These are phyloP conservation scores for Lasiodiplodia sp. DNA, from an alignment of 2,329 filamentous ascomycete species.

Conservation along the genomic window DNA sequence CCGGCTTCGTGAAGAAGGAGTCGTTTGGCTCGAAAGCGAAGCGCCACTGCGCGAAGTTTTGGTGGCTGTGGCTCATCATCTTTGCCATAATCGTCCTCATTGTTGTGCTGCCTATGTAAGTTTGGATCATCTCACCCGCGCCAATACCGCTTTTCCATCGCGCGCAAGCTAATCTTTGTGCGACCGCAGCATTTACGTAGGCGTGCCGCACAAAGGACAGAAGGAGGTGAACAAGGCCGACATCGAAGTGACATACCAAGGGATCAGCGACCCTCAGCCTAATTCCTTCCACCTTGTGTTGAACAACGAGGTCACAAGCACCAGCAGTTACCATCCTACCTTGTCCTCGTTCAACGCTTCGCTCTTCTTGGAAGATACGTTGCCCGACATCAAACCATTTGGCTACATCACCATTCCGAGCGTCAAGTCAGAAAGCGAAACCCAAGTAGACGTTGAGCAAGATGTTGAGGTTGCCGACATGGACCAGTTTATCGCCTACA, in stretches of 20 bases:
- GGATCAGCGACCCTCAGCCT: constrained; percentile 59
- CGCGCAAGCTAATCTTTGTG: constrained; percentile 6
- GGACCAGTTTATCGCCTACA: constrained; percentile 59
- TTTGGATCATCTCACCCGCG: constrained; percentile 33
- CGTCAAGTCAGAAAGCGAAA: constrained; percentile 46
- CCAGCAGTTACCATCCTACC: constrained; percentile 61
- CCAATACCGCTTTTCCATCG: neutral
- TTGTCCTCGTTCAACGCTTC: constrained; percentile 62
- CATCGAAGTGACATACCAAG: constrained; percentile 59
- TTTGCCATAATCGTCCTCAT: constrained; percentile 61
- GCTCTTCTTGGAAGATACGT: constrained; percentile 54
- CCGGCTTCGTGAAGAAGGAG: constrained; percentile 16
- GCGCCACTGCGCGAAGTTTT: constrained; percentile 52
- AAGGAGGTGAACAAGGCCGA: constrained; percentile 60
- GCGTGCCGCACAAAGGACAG: constrained; percentile 65
- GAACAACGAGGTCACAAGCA: constrained; percentile 55
- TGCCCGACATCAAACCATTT: constrained; percentile 48
- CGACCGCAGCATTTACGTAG: constrained; percentile 61
- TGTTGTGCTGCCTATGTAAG: constrained; percentile 67
- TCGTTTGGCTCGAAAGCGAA: constrained; percentile 33
- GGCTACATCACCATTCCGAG: constrained; percentile 55
- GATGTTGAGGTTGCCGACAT: constrained; percentile 52
- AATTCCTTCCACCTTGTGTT: constrained; percentile 59
- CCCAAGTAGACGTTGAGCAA: constrained; percentile 55
- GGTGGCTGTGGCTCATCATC: constrained; percentile 67